Base-by-base conservation (phyloP, 208 protist species). In the Leishmania mexicana region DNA sequence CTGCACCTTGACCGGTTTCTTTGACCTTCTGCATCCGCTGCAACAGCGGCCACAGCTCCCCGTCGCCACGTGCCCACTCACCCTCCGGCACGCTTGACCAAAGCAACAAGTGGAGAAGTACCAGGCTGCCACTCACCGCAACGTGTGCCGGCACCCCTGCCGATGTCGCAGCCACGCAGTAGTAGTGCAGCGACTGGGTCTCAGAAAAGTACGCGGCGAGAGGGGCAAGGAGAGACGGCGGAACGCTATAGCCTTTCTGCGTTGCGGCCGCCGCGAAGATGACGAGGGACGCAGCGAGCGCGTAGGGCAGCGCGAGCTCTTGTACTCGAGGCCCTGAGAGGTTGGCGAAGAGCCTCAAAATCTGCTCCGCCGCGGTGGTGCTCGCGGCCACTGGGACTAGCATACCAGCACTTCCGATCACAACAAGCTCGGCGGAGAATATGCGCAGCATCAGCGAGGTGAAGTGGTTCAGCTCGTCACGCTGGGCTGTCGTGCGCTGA, bases 81-180 rank as follows among this genome's bases (percentile, higher is more conserved):
- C 51, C 70, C 4, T 70, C 47, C 35, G 75, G 78, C 47, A 51
- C 57, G 35, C 76, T 67, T 19, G 79, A 83, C n/a, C 83, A 60
- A 65, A 86, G 47, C 19, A 81, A 79, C 31, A 82, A 65, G n/a
- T 86, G 78, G 19, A 89, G 83, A 49, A 89, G 60, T 15, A 89
- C 54, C 4, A 83, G 60, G 45, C 86, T 68, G 38, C 83, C 78
- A 38, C 65, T 58, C 58, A 84, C 65, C 62, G 73, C 74, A 40
- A 80, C 71, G 77, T 82, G 75, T 15, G 6, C 17, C 0, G 67
- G 49, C 13, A 62, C 58, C 19, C 58, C 47, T 31, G 49, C 51
- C 17, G 65, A 45, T 19, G 7, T n/a, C 0, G 80, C 17, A 5
- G 76, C 75, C 6, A 76, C 84, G 58, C 79, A 82, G 76, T 84